Evolutionary conservation across 2,329 filamentous ascomycete species (phyloP), one percentile per base, ranked within the genome.

Genomic region (Fusarium sarcochroum): DNA sequence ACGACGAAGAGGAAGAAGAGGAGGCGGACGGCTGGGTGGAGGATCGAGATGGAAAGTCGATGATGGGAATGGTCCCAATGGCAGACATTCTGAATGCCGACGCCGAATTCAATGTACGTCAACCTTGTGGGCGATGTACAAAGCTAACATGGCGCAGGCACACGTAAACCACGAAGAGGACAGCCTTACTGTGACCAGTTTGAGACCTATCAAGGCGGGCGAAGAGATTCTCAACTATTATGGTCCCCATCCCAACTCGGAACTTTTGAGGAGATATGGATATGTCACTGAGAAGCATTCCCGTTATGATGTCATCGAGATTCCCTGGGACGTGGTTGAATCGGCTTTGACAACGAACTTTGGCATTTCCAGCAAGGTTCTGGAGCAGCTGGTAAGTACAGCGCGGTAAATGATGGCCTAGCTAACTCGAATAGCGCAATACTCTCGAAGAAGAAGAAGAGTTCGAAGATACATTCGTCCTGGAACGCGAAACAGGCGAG

Each of bases 81-180:
- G 94, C 94, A 2, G 94, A 97, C 76, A 90, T 97, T 75, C 84
- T 98, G 32, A 97, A 97, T 73, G 93, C 94, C 0, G 93, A 97
- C 76, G 93, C 92, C 6, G 89, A 93, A 68, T 96, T 96, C 78
- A 97, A 97, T 71, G 91, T 91, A 72, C 72, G 84, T 77, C 35
- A 37, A 14, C 13, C 25, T 15, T 9, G 3, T 10, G 9, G 5
- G 20, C 13, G 15, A 25, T 8, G 6, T 18, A 18, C 32, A 21
- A n/a, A 55, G 23, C 66, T 75, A 45, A 73, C 53, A 42, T 14
- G 21, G 27, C 15, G 23, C 27, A 87, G 85, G 81, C 84, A 5
- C 84, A 88, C 58, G 84, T 87, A 46, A 86, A 86, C 69, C 86
- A 88, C 56, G 82, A 79, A 38, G 83, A 86, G 34, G 78, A 84